Evolutionary conservation across 768 basidiomycete species (phyloP).

Genomic region (Auriscalpium orientale): DNA sequence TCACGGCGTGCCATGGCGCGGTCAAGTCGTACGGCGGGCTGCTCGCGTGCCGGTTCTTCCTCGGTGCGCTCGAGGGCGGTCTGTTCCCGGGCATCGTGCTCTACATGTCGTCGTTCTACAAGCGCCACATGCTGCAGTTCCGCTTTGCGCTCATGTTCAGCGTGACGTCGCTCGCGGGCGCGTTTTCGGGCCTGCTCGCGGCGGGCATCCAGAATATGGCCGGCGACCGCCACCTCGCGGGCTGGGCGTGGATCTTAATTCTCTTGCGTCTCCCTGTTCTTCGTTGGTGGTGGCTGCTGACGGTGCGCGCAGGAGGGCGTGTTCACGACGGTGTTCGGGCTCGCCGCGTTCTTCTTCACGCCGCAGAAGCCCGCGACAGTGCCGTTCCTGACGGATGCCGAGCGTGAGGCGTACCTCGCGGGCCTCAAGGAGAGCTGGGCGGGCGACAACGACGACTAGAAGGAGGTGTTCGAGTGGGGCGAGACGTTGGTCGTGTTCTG

Average conservation of each 20-base stretch:
- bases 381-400: conserved; percentile 42
- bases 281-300: no score
- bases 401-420: conserved; percentile 32
- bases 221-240: conserved; percentile 41
- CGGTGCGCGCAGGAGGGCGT: no score
- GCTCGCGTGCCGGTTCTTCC: conserved; percentile 38
- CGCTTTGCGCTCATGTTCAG: no score
- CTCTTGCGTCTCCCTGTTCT: conserved; percentile 29
- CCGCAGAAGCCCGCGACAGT: conserved; percentile 35
- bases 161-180: conserved; percentile 47
- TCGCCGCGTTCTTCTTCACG: conserved; percentile 42
- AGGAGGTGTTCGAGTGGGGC: conserved; percentile 46
- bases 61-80: conserved; percentile 46
- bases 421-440: conserved; percentile 27
- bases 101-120: no score
- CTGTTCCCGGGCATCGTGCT: no score
- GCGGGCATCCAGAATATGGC: conserved; percentile 52
- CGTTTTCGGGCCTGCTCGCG: conserved; percentile 60
- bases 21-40: conserved; percentile 47
- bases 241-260: conserved; percentile 67
- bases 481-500: conserved; percentile 45
- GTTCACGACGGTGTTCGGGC: conserved; percentile 54
- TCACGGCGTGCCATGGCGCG: conserved; percentile 50
- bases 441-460: conserved; percentile 27
- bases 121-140: no score